phyloP scores from a whole-genome alignment of 768 basidiomycete species.

The Tylopilus plumbeoviolaceoides region DNA sequence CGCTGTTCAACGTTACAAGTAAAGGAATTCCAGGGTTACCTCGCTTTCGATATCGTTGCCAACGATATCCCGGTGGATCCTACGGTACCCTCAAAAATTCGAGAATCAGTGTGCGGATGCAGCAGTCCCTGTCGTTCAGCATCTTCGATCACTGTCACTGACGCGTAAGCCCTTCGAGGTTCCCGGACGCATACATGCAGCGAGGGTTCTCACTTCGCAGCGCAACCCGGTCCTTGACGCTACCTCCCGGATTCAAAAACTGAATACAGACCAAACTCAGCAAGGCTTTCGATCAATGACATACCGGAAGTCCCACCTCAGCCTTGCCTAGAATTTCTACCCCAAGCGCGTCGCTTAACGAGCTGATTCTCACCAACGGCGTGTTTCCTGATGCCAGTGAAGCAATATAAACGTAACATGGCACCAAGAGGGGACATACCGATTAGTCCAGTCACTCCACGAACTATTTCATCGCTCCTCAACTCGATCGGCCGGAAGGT shows the following conservation, averaged over 20 bases:
- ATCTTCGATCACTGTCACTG: conserved; percentile 78
- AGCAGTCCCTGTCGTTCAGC: conserved; percentile 83
- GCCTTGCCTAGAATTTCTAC: conserved; percentile 96
- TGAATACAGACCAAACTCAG: conserved; percentile 49
- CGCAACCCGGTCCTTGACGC: conserved; percentile 97
- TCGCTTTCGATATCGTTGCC: conserved; percentile 86
- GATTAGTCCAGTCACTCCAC: conserved; percentile 81
- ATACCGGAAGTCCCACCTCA: conserved; percentile 51
- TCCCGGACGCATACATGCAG: not conserved
- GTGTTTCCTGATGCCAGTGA: conserved; percentile 71
- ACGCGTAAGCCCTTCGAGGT: not conserved
- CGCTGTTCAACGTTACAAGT: not conserved
- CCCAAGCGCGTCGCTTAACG: conserved; percentile 84
- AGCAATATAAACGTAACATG: not conserved
- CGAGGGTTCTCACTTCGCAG: conserved; percentile 61
- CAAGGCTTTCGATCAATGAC: not conserved
- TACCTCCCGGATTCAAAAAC: conserved; percentile 97
- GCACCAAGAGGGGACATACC: conserved; percentile 42
- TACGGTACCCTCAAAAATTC: conserved; percentile 96
- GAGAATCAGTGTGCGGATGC: conserved; percentile 80
- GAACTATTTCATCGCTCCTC: conserved; percentile 71
- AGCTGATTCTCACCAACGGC: conserved; percentile 86
- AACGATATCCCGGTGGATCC: conserved; percentile 96
- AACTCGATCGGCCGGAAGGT: conserved; percentile 60
- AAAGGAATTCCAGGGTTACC: conserved; percentile 40